phyloP scores from a whole-genome alignment of 2,329 filamentous ascomycete species.

The Aureobasidium lini region DNA sequence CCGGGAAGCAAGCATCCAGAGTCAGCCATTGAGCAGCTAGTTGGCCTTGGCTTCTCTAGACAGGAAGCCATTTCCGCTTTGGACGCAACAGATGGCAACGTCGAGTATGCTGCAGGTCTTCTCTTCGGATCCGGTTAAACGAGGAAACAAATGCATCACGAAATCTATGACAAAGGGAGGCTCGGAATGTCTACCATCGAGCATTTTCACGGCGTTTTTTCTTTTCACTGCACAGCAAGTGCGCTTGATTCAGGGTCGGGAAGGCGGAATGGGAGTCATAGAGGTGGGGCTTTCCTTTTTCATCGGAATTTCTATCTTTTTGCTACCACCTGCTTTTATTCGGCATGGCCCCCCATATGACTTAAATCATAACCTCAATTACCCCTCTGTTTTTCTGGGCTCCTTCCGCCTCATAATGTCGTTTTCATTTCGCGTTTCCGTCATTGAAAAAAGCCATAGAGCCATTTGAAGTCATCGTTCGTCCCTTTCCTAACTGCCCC shows the following conservation, averaged over 20 bases:
- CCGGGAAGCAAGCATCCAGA: constrained; percentile 41
- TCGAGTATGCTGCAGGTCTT: constrained; percentile 79
- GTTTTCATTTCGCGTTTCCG: no score
- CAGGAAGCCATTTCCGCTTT: constrained; percentile 73
- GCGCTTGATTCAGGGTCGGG: not conserved
- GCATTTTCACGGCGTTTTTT: not conserved
- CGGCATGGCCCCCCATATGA: no score
- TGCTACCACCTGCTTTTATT: not conserved
- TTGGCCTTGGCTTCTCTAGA: constrained; percentile 68
- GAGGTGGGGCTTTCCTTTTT: not conserved
- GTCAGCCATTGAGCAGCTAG: constrained; percentile 66
- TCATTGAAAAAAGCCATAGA: no score
- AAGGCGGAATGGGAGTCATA: not conserved
- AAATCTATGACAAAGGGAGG: not conserved
- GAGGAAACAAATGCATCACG: not conserved
- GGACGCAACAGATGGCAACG: constrained; percentile 73
- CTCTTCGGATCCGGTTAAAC: constrained; percentile 44
- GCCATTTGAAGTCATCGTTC: no score
- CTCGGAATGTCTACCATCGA: not conserved
- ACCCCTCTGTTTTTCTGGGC: no score
- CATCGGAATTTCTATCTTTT: not conserved
- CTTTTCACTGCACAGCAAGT: not conserved
- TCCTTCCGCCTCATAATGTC: no score
- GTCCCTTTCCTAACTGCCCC: no score
- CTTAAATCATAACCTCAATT: no score